phyloP scores from a whole-genome alignment of 2,329 filamentous ascomycete genomes.

The Cladosporium sp. region DNA sequence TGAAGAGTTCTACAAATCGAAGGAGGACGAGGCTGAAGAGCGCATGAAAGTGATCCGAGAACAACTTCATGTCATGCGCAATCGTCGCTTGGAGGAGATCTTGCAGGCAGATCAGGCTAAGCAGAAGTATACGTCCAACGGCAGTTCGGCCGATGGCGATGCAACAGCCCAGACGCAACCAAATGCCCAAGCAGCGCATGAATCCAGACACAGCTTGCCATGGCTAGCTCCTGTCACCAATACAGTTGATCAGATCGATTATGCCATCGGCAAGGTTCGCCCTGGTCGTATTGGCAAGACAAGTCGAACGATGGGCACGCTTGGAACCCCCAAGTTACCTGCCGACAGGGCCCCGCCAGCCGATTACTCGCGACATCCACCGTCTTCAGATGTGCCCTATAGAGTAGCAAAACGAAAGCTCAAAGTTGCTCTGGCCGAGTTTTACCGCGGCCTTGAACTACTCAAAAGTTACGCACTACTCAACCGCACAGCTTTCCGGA shows the following conservation, averaged over 20 bases:
- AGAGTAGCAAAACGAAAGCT: conserved; percentile 86
- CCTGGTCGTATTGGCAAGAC: conserved; percentile 57
- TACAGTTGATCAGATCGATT: conserved; percentile 14
- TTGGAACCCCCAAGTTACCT: conserved; percentile 41
- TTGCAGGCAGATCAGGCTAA: conserved; percentile 50
- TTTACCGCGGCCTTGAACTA: conserved; percentile 86
- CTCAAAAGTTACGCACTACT: conserved; percentile 88
- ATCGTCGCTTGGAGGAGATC: conserved; percentile 72
- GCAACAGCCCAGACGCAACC: conserved; percentile 2
- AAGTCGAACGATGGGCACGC: conserved; percentile 46
- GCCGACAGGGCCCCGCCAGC: conserved; percentile 33
- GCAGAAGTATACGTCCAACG: conserved; percentile 22
- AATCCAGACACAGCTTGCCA: neutral
- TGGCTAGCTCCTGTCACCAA: conserved; percentile 46
- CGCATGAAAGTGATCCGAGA: conserved; percentile 71
- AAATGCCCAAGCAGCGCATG: neutral
- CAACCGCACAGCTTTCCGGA: conserved; percentile 90
- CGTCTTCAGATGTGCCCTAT: conserved; percentile 67
- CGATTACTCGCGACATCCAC: conserved; percentile 45
- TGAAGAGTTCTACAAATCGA: conserved; percentile 81
- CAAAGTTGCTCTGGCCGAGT: conserved; percentile 87
- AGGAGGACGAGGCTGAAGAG: conserved; percentile 80
- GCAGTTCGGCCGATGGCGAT: conserved; percentile 7
- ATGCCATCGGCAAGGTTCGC: conserved; percentile 35
- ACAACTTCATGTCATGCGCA: conserved; percentile 91